Evolutionary conservation across 257 asterid genomes (phyloP).

Genomic region (Verbena officinalis): DNA sequence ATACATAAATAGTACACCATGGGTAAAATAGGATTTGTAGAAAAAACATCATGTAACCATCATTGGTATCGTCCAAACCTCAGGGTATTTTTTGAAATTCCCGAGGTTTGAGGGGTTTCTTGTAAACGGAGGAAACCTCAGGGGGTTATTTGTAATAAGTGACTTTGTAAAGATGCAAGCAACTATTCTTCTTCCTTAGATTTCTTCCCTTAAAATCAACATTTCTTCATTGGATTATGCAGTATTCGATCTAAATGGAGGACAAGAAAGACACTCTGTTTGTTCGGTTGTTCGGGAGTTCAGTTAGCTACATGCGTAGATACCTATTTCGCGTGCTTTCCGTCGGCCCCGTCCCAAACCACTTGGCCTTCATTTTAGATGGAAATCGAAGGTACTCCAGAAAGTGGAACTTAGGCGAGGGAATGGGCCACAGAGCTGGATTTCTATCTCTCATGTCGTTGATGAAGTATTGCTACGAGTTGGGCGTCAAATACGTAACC

Average conservation of each 20-base stretch:
- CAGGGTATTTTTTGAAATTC: too few relatives aligned
- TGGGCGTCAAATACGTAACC: conserved; percentile 60
- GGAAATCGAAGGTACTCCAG: conserved; percentile 78
- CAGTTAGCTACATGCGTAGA: conserved; percentile 43
- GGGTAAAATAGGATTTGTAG: too few relatives aligned
- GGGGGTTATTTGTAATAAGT: too few relatives aligned
- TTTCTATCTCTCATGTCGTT: conserved; percentile 61
- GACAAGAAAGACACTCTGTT: conserved; percentile 23
- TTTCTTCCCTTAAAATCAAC: too few relatives aligned
- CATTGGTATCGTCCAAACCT: too few relatives aligned
- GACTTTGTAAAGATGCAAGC: too few relatives aligned
- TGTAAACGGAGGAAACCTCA: too few relatives aligned
- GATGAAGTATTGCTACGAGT: conserved; percentile 72
- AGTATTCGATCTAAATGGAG: conserved; percentile 19
- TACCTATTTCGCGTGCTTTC: conserved; percentile 54
- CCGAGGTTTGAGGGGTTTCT: too few relatives aligned
- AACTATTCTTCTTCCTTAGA: too few relatives aligned
- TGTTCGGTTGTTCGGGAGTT: conserved; percentile 45
- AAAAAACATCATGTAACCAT: too few relatives aligned
- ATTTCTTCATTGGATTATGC: too few relatives aligned
- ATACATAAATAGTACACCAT: too few relatives aligned
- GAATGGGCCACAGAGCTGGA: conserved; percentile 73
- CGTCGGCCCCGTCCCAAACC: conserved; percentile 66
- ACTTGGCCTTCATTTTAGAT: conserved; percentile 78
- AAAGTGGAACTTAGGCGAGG: conserved; percentile 50